Base-by-base conservation (phyloP, 2,329 filamentous ascomycete genomes). In the Hypoxylon sp. region DNA sequence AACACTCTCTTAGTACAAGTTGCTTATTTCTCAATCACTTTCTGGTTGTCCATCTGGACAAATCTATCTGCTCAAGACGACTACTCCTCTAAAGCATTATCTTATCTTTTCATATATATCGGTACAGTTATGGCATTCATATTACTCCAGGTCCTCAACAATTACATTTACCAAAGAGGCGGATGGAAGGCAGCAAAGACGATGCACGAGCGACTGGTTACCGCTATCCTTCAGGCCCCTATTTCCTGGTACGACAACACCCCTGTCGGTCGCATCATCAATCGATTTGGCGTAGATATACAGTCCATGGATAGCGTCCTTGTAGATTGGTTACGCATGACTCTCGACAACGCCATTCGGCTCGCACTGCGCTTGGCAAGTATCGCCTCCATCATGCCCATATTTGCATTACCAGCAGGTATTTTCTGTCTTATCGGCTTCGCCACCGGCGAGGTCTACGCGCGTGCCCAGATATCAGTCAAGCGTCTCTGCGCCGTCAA, bases 271-370 rank as follows among this genome's bases (percentile, higher is more conserved):
- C 82, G 85, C 42, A 81, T 85, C 58, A 80, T 83, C 60, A 86
- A 86, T 70, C 83, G 86, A 13, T 85, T 88, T 70, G 82, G 83
- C 0, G 84, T 85, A 27, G 86, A 88, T 62, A 86, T 86, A 69
- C 79, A 82, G 5, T 85, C 85, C 0, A 80, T 88, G 59, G 86
- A 88, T 67, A 81, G 81, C n/a, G 73, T 79, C 2, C 77, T 88
- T 1, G 81, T 82, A 22, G 76, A 79, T 2, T 81, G 83, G 77
- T 75, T 86, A 0, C 80, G 81, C 10, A 72, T 71, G 20, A 78
- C 78, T 1, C 60, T 85, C 6, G 82, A 84, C 54, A 79, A 79
- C 11, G 69, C 77, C 8, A 78, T 85, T 58, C 76, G 81, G 17
- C 78, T 86, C 62, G 62, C 84, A 22, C 83, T 86, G 58, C 82